Conservation (phyloP, 1,284 basidiomycete genomes). For the Pisolithus thermaeus region DNA sequence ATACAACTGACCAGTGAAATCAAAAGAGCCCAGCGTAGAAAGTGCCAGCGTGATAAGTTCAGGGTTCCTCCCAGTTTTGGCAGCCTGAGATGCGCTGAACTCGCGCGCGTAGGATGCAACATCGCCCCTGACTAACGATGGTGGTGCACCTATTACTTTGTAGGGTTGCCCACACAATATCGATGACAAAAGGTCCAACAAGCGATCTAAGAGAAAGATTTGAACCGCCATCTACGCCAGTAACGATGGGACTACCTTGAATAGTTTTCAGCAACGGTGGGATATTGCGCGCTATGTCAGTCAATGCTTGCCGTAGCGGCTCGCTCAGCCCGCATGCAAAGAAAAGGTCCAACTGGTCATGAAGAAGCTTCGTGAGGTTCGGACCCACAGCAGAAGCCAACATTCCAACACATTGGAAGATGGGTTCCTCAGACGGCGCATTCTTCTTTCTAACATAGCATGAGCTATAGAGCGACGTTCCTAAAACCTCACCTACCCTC, state of each 20-base stretch:
- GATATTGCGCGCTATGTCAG: slow-evolving; percentile 84
- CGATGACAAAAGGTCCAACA: slow-evolving; percentile 78
- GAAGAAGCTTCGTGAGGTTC: slow-evolving; percentile 91
- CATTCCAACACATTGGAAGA: slow-evolving; percentile 98
- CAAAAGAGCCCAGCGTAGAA: slow-evolving; percentile 86
- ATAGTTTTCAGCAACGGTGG: slow-evolving; percentile 89
- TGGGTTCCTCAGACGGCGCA: slow-evolving; percentile 89
- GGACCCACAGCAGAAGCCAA: slow-evolving; percentile 93
- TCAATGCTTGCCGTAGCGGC: slow-evolving; percentile 80
- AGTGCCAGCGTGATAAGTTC: slow-evolving; percentile 85
- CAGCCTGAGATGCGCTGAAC: slow-evolving; percentile 52
- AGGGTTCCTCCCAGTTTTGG: slow-evolving; percentile 52
- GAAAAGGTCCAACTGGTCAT: slow-evolving; percentile 97
- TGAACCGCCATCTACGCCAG: slow-evolving; percentile 3
- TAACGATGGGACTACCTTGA: slow-evolving; percentile 58
- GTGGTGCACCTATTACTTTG: slow-evolving; percentile 78
- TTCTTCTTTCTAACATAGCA: slow-evolving; percentile 74
- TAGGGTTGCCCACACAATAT: slow-evolving; percentile 83
- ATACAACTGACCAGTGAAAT: slow-evolving; percentile 74
- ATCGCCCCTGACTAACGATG: slow-evolving; percentile 50
- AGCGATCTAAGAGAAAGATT: slow-evolving; percentile 52
- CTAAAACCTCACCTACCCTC: slow-evolving; percentile 55
- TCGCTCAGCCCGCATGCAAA: slow-evolving; percentile 93
- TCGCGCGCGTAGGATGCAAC: slow-evolving; percentile 49
- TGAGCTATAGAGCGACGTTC: slow-evolving; percentile 11